Base-by-base conservation (phyloP, 345 rosid species). In the Citrus glauca region DNA sequence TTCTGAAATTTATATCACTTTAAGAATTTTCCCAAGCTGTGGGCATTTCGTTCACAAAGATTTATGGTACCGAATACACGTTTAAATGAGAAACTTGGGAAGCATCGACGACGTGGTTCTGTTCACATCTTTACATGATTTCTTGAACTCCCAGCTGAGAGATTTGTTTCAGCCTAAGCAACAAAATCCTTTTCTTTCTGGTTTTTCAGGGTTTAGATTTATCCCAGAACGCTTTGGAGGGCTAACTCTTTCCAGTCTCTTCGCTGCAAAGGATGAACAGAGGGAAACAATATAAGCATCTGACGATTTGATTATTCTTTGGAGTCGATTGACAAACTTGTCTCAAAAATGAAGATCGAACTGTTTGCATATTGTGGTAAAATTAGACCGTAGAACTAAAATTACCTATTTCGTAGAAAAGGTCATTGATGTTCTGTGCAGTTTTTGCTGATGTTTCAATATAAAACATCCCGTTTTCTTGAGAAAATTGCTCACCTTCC, bases 371-470 rank as follows among this genome's bases (percentile, higher is more conserved):
- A 63, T 13, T 30, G 67, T 63, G 25, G 24, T 20, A 28, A 68
- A 13, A 10, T 17, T 22, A 57, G 22, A 11, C 1, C 55, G 28
- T 4, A 24, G 32, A 53, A 45, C 50, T 11, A 19, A 67, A 9
- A 14, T 84, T 86, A 92, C 97, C 93, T 83, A 90, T 90, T 76
- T 92, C 93, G 56, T 85, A 84, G 80, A 90, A 90, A 59, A 92
- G 94, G 80, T 92, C 93, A n/a, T 90, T 89, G 65, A 87, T 89
- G 67, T 89, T 89, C 61, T 88, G 88, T 16, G 92, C 90, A 20
- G 89, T 84, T 83, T 90, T 90, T 17, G 97, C 94, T 1, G 97
- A 92, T 59, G 97, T 87, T 82, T 92, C 94, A 37, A 82, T 83
- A 81, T 88, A 92, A 63, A 80, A 64, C 91, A 90, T 83, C 27